Percentiles rank a stretch among this genome's conserved stretches.
These are phyloP conservation scores for Starmerella etchellsii DNA, from an alignment of 805 yeast species.

Conservation along the genomic window DNA sequence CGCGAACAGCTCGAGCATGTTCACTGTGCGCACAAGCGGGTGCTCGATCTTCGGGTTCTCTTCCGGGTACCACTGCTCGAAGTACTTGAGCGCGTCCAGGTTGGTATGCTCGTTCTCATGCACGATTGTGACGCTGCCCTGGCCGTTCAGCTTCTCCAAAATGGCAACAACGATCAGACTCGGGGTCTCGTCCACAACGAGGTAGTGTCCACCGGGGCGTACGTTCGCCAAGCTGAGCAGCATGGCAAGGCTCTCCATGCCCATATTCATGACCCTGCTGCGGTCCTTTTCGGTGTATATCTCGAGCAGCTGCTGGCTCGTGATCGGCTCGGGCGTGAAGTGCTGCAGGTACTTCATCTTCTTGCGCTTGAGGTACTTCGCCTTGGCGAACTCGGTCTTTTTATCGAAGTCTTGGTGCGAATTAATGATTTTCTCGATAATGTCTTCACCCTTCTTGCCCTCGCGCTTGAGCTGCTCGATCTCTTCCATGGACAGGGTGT, in stretches of 20 bases:
- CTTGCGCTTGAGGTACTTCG: conserved; percentile 80
- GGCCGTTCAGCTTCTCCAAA: conserved; percentile 74
- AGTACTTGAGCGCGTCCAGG: conserved; percentile 51
- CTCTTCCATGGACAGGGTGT: conserved; percentile 62
- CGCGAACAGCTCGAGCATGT: conserved; percentile 66
- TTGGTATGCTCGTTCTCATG: conserved; percentile 95
- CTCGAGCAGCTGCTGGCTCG: conserved; percentile 56
- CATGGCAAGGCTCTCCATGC: conserved; percentile 72
- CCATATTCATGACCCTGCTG: conserved; percentile 59
- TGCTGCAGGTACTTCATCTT: conserved; percentile 80
- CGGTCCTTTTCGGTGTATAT: conserved; percentile 70
- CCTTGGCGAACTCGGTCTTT: conserved; percentile 82
- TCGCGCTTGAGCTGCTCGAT: conserved; percentile 69
- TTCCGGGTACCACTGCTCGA: conserved; percentile 24
- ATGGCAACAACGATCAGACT: conserved; percentile 77
- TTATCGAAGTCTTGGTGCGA: conserved; percentile 78
- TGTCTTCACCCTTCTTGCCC: conserved; percentile 60
- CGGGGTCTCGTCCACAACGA: conserved; percentile 88
- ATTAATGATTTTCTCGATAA: conserved; percentile 68
- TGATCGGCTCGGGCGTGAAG: conserved; percentile 68
- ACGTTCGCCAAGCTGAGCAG: conserved; percentile 68
- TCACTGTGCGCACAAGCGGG: conserved; percentile 52
- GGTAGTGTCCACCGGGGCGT: conserved; percentile 77
- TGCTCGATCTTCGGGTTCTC: conserved; percentile 19
- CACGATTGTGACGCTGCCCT: conserved; percentile 55